Conservation (phyloP, 2,329 filamentous ascomycete genomes). For the Claviceps sp. region DNA sequence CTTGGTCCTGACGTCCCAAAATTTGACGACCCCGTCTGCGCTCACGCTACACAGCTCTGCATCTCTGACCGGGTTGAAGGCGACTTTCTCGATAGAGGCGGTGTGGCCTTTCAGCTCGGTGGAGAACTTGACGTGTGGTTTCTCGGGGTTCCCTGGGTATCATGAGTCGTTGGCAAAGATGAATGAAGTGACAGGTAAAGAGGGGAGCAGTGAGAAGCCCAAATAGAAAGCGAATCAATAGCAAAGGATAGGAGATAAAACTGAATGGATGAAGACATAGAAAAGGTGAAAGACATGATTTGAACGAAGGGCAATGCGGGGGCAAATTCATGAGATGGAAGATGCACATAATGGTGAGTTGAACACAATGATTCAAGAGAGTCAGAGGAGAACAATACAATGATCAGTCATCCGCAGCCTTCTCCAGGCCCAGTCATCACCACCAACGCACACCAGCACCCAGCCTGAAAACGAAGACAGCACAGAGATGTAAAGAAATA, state of each 20-base stretch:
- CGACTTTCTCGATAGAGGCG: slow-evolving; percentile 57
- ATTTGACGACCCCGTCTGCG: slow-evolving; percentile 58
- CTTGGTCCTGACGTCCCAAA: slow-evolving; percentile 71
- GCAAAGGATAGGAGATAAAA: not conserved
- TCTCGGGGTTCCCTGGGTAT: slow-evolving; percentile 58
- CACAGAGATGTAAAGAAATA: not conserved
- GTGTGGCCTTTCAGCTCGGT: slow-evolving; percentile 61
- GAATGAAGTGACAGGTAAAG: not conserved
- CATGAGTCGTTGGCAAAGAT: not conserved
- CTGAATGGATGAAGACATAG: not conserved
- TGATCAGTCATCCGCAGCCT: too few species aligned
- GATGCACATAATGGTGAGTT: too few species aligned
- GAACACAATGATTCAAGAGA: too few species aligned
- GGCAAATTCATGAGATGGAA: too few species aligned
- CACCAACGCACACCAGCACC: not conserved
- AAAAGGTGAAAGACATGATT: not conserved
- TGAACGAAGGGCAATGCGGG: too few species aligned
- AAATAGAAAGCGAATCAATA: too few species aligned
- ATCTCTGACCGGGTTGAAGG: slow-evolving; percentile 66
- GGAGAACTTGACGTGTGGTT: slow-evolving; percentile 57
- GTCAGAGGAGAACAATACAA: too few species aligned
- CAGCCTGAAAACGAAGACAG: too few species aligned
- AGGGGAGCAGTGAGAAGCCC: too few species aligned
- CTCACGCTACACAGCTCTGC: slow-evolving; percentile 65
- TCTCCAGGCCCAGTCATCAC: too few species aligned